A percentile compares a stretch with the other conserved stretches of the same genome.
phyloP scores from a whole-genome alignment of 2,329 filamentous ascomycete genomes.

The Alternaria angustiovoidea region DNA sequence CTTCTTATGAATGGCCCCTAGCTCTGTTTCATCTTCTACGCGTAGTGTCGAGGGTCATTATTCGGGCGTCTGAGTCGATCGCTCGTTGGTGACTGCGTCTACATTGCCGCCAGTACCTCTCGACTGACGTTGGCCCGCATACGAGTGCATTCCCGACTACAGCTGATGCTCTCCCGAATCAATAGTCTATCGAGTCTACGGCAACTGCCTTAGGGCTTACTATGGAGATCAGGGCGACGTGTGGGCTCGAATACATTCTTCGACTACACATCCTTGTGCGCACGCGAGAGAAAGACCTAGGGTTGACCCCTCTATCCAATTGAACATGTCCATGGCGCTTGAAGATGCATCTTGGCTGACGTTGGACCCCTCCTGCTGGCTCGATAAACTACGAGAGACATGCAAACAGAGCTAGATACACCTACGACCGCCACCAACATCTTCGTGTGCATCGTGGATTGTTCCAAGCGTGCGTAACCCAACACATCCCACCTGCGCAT shows the following conservation, averaged over 20 bases:
- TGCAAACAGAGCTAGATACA: slow-evolving; percentile 3
- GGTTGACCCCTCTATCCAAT: slow-evolving; percentile 17
- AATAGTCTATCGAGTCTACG: background rate
- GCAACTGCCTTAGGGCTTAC: background rate
- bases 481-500: slow-evolving; percentile 12
- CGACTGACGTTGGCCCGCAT: slow-evolving; percentile 10
- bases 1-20: slow-evolving; percentile 35
- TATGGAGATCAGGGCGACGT: background rate
- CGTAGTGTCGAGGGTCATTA: slow-evolving; percentile 33
- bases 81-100: slow-evolving; percentile 22
- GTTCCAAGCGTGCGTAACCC: background rate
- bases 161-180: background rate
- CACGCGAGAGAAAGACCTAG: slow-evolving; percentile 34
- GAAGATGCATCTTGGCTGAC: slow-evolving; percentile 33
- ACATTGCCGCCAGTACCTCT: slow-evolving; percentile 19
- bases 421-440: slow-evolving; percentile 12
- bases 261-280: slow-evolving; percentile 25
- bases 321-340: slow-evolving; percentile 10
- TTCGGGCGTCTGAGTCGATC: slow-evolving; percentile 33
- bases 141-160: slow-evolving; percentile 4
- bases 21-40: slow-evolving; percentile 41
- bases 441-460: slow-evolving; percentile 16
- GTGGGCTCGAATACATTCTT: background rate
- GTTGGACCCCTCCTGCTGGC: slow-evolving; percentile 32
- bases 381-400: slow-evolving; percentile 6